Base-by-base conservation (phyloP, 1,284 basidiomycete genomes). In the Cryptococcus deneoformans region DNA sequence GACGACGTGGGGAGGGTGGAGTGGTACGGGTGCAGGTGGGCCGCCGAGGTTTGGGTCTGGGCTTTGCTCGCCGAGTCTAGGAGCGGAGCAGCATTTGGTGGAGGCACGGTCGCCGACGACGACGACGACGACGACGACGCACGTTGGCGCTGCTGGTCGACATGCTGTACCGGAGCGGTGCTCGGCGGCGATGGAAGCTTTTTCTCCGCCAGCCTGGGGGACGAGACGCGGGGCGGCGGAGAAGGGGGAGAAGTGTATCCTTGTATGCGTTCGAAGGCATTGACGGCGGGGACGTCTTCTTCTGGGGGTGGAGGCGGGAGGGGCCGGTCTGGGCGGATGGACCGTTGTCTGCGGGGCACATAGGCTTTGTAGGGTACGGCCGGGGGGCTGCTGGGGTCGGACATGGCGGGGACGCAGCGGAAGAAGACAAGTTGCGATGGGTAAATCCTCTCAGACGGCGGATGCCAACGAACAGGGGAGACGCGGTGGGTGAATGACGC, bases 11-110 rank as follows among this genome's bases (percentile, higher is more conserved):
- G 71, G 6, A 75, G 58, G 5, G 69, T 62, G 2, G 67, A 66
- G 46, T 69, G 65, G 58, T 63, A 70, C 0, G 73, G 74, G 52
- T 71, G 70, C 20, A 75, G 57, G 58, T 73, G 71, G 2, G 65
- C 57, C 0, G 67, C 62, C 11, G 62, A 60, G 1, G 43, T 60
- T 50, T 67, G 50, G 9, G 64, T 43, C 29, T 29, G 29, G 29
- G 29, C 29, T 29, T 29, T 29, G 29, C 29, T 37, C 1, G 16
- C 38, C n/a, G 12, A n/a, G 24, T 24, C n/a, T 1, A 39, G 11
- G 36, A 55, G 36, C 24, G 59, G 57, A 24, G 50, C 57, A 11
- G 61, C 55, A 6, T 49, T 47, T 14, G 35, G 50, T 42, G 53
- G 53, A 40, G 58, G 49, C 6, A 44, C 11, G 5, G 51, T 39